phyloP scores from a whole-genome alignment of 805 yeast genomes.

The Diddensiella transvaalensis region DNA sequence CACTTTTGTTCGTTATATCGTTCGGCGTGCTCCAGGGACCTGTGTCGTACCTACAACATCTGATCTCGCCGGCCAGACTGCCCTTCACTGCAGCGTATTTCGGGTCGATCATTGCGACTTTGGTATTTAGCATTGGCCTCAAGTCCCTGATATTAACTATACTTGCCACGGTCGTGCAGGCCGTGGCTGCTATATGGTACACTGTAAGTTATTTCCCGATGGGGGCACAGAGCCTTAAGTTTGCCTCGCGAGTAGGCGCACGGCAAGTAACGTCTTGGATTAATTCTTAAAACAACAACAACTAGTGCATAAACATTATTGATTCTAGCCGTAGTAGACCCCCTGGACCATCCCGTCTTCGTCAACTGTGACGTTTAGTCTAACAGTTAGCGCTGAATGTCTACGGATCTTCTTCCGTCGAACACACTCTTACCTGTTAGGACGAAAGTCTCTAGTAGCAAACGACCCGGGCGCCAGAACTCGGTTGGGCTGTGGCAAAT shows the following conservation, averaged over 20 bases:
- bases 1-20: conserved; percentile 77
- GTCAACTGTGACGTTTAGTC: conserved; percentile 24
- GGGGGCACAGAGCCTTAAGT: conserved; percentile 73
- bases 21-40: conserved; percentile 95
- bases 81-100: conserved; percentile 80
- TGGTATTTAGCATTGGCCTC: conserved; percentile 69
- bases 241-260: conserved; percentile 55
- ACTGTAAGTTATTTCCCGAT: conserved; percentile 92
- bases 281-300: conserved; percentile 34
- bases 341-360: conserved; percentile 17
- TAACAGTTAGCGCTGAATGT: not conserved
- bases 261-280: conserved; percentile 48
- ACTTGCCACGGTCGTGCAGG: conserved; percentile 68
- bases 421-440: conserved; percentile 20
- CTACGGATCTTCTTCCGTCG: too few species aligned
- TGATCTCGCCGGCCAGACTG: conserved; percentile 69
- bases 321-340: conserved; percentile 21
- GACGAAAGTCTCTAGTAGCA: conserved; percentile 24
- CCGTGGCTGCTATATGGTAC: conserved; percentile 85
- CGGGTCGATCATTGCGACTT: conserved; percentile 71
- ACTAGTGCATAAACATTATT: not conserved
- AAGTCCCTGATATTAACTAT: conserved; percentile 75
- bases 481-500: conserved; percentile 23
- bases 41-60: conserved; percentile 66
- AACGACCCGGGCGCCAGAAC: conserved; percentile 23